phyloP scores from a whole-genome alignment of 345 rosid species.

The Leavenworthia alabamica region DNA sequence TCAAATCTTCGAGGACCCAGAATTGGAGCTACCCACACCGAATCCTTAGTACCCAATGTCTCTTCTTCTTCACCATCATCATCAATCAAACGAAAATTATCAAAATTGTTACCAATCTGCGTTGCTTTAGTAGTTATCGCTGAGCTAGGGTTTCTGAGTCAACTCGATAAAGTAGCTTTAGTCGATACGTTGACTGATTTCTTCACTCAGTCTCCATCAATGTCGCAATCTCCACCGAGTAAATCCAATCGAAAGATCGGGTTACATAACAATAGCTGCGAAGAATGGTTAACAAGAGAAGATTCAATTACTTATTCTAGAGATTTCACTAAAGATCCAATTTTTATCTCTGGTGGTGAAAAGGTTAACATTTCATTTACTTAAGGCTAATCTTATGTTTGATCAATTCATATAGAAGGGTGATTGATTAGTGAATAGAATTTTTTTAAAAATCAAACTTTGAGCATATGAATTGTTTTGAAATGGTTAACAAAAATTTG shows the following conservation, averaged over 20 bases:
- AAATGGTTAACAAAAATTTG: constrained; percentile 34
- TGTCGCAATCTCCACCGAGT: background rate
- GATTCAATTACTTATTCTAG: constrained; percentile 62
- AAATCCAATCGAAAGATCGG: constrained; percentile 19
- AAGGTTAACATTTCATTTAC: constrained; percentile 41
- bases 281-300: constrained; percentile 69
- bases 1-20: constrained; percentile 59
- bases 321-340: constrained; percentile 67
- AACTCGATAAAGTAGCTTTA: constrained; percentile 57
- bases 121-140: constrained; percentile 62
- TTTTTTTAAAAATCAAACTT: too few relatives aligned
- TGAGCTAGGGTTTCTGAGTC: constrained; percentile 79
- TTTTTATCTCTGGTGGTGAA: constrained; percentile 50
- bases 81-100: constrained; percentile 45
- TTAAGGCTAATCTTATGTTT: too few relatives aligned
- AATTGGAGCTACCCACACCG: constrained; percentile 34
- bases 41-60: constrained; percentile 28
- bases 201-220: constrained; percentile 32
- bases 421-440: too few relatives aligned
- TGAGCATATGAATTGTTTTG: too few relatives aligned
- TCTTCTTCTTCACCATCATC: constrained; percentile 24
- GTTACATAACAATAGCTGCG: constrained; percentile 42
- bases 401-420: too few relatives aligned
- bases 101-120: constrained; percentile 54
- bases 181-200: constrained; percentile 71